Evolutionary conservation across 176 grass and related monocot species (phyloP).

Genomic region (Melocanna baccifera): DNA sequence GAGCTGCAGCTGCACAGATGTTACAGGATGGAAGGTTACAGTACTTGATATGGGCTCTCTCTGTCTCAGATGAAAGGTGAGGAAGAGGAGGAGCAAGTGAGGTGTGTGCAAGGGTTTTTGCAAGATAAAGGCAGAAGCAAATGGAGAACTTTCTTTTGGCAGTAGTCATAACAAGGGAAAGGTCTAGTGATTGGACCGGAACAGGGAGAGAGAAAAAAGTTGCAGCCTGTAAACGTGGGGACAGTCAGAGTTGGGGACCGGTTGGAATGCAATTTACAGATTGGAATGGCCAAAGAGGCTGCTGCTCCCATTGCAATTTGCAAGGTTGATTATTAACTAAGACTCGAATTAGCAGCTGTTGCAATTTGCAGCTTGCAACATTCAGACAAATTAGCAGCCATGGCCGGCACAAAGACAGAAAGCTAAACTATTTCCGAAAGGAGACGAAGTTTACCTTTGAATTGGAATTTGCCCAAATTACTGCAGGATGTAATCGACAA

Average conservation of each 20-base stretch:
- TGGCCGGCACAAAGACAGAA: background rate
- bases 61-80: background rate
- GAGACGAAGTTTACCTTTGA: background rate
- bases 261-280: slow-evolving; percentile 21
- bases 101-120: background rate
- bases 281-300: slow-evolving; percentile 15
- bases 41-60: slow-evolving; percentile 4
- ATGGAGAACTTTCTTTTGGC: slow-evolving; percentile 31
- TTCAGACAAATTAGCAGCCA: background rate
- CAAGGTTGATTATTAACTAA: background rate
- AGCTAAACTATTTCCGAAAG: background rate
- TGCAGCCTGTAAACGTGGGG: slow-evolving; percentile 41
- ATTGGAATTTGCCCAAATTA: background rate
- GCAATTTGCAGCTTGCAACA: background rate
- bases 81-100: background rate
- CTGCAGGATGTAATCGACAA: background rate
- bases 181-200: slow-evolving; percentile 40
- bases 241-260: slow-evolving; percentile 39
- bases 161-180: slow-evolving; percentile 42
- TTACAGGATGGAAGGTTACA: slow-evolving; percentile 12
- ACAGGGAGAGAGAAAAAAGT: slow-evolving; percentile 1
- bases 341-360: background rate
- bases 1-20: background rate
- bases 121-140: slow-evolving; percentile 29
- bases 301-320: slow-evolving; percentile 12